A percentile compares a stretch with the other conserved stretches of the same genome.
These are phyloP conservation scores for Boehmeria nivea DNA, from an alignment of 306 rosid species.

Conservation along the genomic window DNA sequence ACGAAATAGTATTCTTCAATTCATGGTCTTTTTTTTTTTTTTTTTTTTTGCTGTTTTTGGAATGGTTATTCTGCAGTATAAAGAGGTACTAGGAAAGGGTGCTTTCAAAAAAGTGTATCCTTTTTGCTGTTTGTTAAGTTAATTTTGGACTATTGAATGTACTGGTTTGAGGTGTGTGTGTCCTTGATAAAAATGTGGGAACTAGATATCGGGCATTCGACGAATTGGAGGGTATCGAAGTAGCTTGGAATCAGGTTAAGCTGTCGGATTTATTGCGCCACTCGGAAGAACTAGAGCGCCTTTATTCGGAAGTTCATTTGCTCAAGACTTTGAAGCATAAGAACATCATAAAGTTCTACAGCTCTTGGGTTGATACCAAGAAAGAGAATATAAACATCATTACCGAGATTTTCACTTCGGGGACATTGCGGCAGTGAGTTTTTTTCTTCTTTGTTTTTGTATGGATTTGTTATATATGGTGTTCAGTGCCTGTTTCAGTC, in stretches of 20 bases:
- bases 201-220: conserved; percentile 89
- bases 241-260: conserved; percentile 98
- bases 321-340: conserved; percentile 94
- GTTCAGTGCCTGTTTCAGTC: not conserved
- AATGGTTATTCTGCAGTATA: conserved; percentile 53
- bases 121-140: conserved; percentile 14
- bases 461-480: conserved; percentile 2
- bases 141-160: not conserved
- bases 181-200: conserved; percentile 46
- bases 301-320: conserved; percentile 90
- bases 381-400: conserved; percentile 81
- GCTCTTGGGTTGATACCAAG: conserved; percentile 77
- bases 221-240: conserved; percentile 96
- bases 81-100: conserved; percentile 82
- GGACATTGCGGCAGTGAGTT: conserved; percentile 89
- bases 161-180: conserved; percentile 13
- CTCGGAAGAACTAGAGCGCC: conserved; percentile 81
- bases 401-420: conserved; percentile 93
- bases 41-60: not conserved
- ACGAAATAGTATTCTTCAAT: not conserved
- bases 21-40: not conserved
- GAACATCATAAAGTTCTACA: conserved; percentile 82
- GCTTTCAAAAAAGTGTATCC: conserved; percentile 99
- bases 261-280: conserved; percentile 74
- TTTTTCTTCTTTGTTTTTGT: not conserved